Conservation (phyloP, 2,329 filamentous ascomycete species). For the Fusarium luffae region DNA sequence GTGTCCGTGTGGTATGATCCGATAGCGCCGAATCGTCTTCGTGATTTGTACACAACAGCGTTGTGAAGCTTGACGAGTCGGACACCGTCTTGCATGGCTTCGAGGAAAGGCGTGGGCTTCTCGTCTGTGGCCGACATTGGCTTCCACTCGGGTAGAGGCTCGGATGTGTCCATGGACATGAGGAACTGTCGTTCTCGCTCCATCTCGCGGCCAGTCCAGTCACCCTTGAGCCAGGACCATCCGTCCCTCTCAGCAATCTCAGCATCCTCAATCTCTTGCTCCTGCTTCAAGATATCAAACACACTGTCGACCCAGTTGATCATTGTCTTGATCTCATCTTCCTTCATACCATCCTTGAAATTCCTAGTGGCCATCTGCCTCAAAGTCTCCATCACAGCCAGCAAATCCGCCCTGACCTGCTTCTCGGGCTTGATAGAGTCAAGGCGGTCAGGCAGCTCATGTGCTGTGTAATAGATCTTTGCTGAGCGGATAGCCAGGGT, state of each 20-base stretch:
- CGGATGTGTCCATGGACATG: conserved; percentile 73
- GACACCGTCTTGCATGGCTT: conserved; percentile 79
- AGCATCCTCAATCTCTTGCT: conserved; percentile 79
- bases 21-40: conserved; percentile 88
- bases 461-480: conserved; percentile 95
- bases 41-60: conserved; percentile 83
- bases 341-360: conserved; percentile 83
- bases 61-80: conserved; percentile 91
- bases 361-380: conserved; percentile 91
- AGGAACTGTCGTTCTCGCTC: conserved; percentile 87
- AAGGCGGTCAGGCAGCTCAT: conserved; percentile 85
- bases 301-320: conserved; percentile 83
- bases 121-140: conserved; percentile 55
- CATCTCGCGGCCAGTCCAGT: conserved; percentile 80
- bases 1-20: conserved; percentile 92
- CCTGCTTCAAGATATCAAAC: conserved; percentile 77
- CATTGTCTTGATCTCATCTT: conserved; percentile 82
- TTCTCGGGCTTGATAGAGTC: conserved; percentile 90
- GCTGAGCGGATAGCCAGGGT: conserved; percentile 96
- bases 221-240: conserved; percentile 83
- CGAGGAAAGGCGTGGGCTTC: conserved; percentile 79
- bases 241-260: conserved; percentile 76
- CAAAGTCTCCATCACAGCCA: conserved; percentile 88
- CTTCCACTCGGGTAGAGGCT: conserved; percentile 75
- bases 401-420: conserved; percentile 83